Conservation (phyloP, 257 asterid genomes). For the Marsdenia floribunda region DNA sequence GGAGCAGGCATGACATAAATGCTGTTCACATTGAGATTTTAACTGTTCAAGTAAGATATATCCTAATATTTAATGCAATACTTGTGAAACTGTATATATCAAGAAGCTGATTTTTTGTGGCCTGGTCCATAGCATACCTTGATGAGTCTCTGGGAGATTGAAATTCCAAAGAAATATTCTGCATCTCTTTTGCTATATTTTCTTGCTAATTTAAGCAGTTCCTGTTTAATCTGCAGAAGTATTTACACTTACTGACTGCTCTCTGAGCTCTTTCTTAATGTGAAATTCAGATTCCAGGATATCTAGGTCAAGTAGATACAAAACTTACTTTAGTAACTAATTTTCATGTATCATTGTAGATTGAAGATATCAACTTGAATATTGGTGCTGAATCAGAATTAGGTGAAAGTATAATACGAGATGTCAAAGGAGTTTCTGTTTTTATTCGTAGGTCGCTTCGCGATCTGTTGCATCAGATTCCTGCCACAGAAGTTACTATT, state of each 20-base stretch:
- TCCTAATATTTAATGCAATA: slow-evolving; percentile 21
- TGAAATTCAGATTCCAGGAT: not conserved
- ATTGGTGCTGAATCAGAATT: slow-evolving; percentile 77
- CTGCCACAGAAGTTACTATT: slow-evolving; percentile 66
- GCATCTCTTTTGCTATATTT: not conserved
- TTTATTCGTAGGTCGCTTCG: slow-evolving; percentile 80
- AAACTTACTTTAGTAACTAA: not conserved
- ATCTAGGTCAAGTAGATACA: not conserved
- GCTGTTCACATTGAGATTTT: slow-evolving; percentile 81
- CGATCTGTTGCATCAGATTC: slow-evolving; percentile 74
- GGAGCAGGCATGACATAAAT: slow-evolving; percentile 60
- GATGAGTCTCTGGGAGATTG: not conserved
- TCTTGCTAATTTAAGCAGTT: not conserved
- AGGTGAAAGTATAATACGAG: slow-evolving; percentile 86
- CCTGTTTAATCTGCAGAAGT: not conserved
- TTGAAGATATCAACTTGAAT: slow-evolving; percentile 88
- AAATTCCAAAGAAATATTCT: not conserved
- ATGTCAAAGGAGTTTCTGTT: slow-evolving; percentile 78
- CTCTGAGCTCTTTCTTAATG: not conserved
- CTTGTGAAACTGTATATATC: slow-evolving; percentile 1
- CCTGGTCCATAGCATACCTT: not conserved
- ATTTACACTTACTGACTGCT: not conserved
- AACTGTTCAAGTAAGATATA: slow-evolving; percentile 61
- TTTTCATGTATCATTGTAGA: slow-evolving; percentile 40
- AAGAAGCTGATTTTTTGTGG: slow-evolving; percentile 10